phyloP scores from a whole-genome alignment of 73 alveolate species.

The Stentor roeselii region DNA sequence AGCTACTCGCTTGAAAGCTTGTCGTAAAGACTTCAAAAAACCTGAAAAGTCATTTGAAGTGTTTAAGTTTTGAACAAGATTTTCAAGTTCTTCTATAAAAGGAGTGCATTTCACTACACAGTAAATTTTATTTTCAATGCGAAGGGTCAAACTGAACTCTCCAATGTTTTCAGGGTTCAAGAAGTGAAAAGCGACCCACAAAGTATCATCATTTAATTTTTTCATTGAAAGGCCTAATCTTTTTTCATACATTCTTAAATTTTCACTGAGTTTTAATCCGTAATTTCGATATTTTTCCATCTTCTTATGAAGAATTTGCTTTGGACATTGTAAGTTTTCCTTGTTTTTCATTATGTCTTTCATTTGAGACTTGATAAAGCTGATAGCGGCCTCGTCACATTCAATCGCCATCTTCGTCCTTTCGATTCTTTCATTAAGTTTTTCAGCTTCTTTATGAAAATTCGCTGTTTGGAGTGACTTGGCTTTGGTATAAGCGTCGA shows the following conservation, averaged over 20 bases:
- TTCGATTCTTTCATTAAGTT: not conserved
- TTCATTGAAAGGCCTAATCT: not conserved
- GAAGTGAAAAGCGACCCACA: not conserved
- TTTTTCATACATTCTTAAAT: not conserved
- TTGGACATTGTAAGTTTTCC: not conserved
- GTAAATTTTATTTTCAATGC: not conserved
- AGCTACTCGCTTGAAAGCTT: not conserved
- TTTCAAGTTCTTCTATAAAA: no score
- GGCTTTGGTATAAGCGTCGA: not conserved
- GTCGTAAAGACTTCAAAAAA: not conserved
- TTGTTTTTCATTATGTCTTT: not conserved
- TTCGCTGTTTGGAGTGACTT: not conserved
- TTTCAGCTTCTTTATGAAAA: not conserved
- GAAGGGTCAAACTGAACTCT: not conserved
- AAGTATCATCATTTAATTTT: not conserved
- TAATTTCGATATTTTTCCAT: not conserved
- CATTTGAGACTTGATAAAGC: not conserved
- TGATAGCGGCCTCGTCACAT: constrained; percentile 5
- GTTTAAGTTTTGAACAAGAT: no score
- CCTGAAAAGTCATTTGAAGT: not conserved
- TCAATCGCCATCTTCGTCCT: not conserved
- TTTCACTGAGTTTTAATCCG: not conserved
- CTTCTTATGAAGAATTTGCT: not conserved
- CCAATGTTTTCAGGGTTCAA: not conserved
- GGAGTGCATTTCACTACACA: not conserved